Base-by-base conservation (phyloP, 345 rosid species). In the Triadica sebifera region DNA sequence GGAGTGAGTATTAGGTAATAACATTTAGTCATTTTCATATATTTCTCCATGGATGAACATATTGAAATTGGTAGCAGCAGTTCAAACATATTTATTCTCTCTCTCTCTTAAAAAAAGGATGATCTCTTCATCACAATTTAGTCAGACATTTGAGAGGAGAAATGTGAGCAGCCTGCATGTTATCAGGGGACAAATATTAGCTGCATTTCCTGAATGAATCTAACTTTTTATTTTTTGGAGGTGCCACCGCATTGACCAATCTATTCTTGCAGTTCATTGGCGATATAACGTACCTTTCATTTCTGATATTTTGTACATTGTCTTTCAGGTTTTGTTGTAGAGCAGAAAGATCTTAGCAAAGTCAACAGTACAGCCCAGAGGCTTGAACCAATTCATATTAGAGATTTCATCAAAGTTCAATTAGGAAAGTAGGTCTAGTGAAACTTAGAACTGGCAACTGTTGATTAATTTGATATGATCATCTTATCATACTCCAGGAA, bases 301-400 rank as follows among this genome's bases (percentile, higher is more conserved):
- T 29, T 29, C 34, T 29, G 34, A 29, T 29, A 29, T 29, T 74
- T 43, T 52, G 3, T 38, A 39, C 16, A 16, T 60, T 7, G 13
- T 1, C 41, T 74, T 68, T 22, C 85, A 78, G 82, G 80, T 79
- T 72, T 80, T 75, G 66, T 65, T 47, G 39, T 65, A 53, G 45
- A 74, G 70, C 61, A 60, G 69, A 38, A 77, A 66, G 53, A 52
- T 20, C 38, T 19, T 20, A 67, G 60, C 71, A 74, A 76, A 58
- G 46, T 66, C 61, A 77, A 76, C 74, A 78, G 85, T 85, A 78
- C 72, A 80, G 80, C 70, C 63, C 62, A 43, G 79, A 78, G 79
- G 81, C 76, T 78, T 78, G 82, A 77, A 74, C 78, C 69, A 69
- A 62, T 72, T 72, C 59, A 34, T 64, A 34, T 43, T 64, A 47